phyloP scores from a whole-genome alignment of 1,139 yeast genomes.

The Yamadazyma sp. region DNA sequence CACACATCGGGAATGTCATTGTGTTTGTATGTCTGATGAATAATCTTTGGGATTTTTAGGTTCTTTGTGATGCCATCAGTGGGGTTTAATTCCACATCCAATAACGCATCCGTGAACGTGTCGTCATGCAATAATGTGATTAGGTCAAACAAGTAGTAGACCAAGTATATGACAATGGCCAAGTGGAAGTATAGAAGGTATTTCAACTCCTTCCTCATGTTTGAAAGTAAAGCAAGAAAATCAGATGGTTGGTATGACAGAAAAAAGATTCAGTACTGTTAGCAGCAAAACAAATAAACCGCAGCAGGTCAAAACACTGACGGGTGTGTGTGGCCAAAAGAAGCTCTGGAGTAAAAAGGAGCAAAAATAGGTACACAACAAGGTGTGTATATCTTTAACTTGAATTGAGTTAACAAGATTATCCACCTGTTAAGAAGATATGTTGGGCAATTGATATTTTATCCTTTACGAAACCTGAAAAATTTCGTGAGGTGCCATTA shows the following conservation, averaged over 20 bases:
- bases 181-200: slow-evolving; percentile 60
- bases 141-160: slow-evolving; percentile 70
- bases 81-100: slow-evolving; percentile 58
- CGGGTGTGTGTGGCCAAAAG: too few species aligned
- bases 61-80: slow-evolving; percentile 43
- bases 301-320: neutral
- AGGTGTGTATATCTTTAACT: too few species aligned
- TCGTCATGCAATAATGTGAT: slow-evolving; percentile 76
- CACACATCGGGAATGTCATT: slow-evolving; percentile 76
- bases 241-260: neutral
- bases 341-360: too few species aligned
- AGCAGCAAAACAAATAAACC: too few species aligned
- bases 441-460: too few species aligned
- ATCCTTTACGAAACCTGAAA: too few species aligned
- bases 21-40: slow-evolving; percentile 90
- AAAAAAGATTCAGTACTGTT: too few species aligned
- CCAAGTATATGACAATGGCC: slow-evolving; percentile 51
- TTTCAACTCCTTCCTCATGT: slow-evolving; percentile 61
- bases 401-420: too few species aligned
- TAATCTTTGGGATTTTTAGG: slow-evolving; percentile 77
- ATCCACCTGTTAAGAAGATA: too few species aligned
- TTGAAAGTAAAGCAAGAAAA: neutral
- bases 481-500: too few species aligned
- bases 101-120: slow-evolving; percentile 60
- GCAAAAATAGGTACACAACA: too few species aligned